Evolutionary conservation across 208 protist species (phyloP).

Genomic region (Wallacemonas collosoma): DNA sequence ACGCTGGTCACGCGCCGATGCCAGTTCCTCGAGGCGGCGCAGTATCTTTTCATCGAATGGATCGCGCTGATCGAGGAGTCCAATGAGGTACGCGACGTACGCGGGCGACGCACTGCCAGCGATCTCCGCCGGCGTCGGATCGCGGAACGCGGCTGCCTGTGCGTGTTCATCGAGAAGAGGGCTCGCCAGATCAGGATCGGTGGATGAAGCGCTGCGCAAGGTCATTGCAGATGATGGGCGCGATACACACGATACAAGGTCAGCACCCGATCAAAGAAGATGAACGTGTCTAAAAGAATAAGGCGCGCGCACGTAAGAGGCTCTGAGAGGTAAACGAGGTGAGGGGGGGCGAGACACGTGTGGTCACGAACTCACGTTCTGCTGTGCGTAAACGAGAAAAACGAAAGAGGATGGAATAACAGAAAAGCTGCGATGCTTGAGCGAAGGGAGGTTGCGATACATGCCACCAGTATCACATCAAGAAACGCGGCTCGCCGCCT

Average conservation of each 20-base stretch:
- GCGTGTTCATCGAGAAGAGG: background rate
- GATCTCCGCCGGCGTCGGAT: conserved; percentile 25
- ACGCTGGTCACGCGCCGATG: conserved; percentile 17
- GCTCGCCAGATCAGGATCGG: background rate
- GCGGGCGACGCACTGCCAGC: conserved; percentile 29
- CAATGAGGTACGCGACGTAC: conserved; percentile 36
- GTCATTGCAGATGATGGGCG: background rate
- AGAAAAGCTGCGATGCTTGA: too few relatives aligned
- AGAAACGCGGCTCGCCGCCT: background rate
- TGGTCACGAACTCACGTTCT: too few relatives aligned
- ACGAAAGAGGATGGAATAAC: background rate
- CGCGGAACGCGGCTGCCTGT: background rate
- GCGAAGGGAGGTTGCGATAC: too few relatives aligned
- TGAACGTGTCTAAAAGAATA: too few relatives aligned
- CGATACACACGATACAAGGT: too few relatives aligned
- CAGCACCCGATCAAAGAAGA: too few relatives aligned
- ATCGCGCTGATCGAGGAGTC: conserved; percentile 26
- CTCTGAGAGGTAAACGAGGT: background rate
- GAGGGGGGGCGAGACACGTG: background rate
- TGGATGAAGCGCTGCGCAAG: background rate
- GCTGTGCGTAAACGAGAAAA: background rate
- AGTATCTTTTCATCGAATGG: conserved; percentile 18
- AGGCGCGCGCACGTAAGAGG: too few relatives aligned
- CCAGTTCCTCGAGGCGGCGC: conserved; percentile 15
- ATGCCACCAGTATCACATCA: background rate